phyloP scores from a whole-genome alignment of 139 green algal species.

The Haematococcus lacustris region DNA sequence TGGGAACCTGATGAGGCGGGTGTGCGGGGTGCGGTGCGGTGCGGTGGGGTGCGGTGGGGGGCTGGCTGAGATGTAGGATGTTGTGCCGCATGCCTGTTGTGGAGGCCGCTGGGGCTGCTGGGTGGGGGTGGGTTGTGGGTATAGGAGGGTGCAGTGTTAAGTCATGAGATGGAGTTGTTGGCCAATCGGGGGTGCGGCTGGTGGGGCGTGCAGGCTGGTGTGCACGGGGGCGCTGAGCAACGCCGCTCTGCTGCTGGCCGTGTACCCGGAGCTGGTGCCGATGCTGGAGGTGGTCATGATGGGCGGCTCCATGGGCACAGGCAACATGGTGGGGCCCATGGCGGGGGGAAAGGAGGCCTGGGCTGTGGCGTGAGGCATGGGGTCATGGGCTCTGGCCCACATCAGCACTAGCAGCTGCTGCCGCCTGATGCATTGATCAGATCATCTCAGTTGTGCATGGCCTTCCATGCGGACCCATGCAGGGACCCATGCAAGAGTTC shows the following conservation, averaged over 20 bases:
- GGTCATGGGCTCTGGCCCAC: too few species aligned
- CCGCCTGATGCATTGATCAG: too few species aligned
- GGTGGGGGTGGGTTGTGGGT: not conserved
- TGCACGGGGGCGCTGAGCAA: constrained; percentile 89
- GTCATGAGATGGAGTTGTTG: not conserved
- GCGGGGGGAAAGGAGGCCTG: too few species aligned
- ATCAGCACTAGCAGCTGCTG: too few species aligned
- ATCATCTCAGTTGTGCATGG: too few species aligned
- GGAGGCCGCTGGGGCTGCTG: not conserved
- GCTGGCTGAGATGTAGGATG: not conserved
- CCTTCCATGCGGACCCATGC: too few species aligned
- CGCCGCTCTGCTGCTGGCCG: constrained; percentile 71
- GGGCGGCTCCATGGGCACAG: constrained; percentile 65
- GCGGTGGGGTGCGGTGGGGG: not conserved
- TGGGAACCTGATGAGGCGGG: not conserved
- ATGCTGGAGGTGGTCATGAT: constrained; percentile 77
- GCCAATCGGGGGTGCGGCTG: not conserved
- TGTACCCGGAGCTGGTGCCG: constrained; percentile 72
- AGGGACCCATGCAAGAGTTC: constrained; percentile 70
- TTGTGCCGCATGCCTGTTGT: not conserved
- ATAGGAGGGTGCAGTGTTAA: not conserved
- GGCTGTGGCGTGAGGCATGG: too few species aligned
- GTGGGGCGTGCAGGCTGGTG: constrained; percentile 50
- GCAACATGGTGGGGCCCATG: constrained; percentile 46
- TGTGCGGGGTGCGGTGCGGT: not conserved